phyloP scores from a whole-genome alignment of 2,329 filamentous ascomycete species.

The Leptographium radiaticola region DNA sequence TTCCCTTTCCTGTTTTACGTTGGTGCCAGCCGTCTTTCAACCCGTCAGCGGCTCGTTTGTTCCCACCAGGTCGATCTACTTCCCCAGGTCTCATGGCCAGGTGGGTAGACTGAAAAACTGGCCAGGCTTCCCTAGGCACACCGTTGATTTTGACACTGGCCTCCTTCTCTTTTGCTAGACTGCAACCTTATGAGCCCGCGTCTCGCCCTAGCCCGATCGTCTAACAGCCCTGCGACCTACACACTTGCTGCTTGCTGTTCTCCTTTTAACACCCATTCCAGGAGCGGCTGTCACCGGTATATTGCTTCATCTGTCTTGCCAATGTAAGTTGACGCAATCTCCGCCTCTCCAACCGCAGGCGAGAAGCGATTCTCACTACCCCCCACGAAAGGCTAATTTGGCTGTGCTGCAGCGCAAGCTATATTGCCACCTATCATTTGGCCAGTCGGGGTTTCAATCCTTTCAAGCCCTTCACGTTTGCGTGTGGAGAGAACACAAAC shows the following conservation, averaged over 20 bases:
- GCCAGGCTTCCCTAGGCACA: background rate
- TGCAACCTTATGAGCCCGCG: background rate
- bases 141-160: background rate
- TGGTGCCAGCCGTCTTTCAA: background rate
- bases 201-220: background rate
- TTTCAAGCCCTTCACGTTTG: background rate
- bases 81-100: background rate
- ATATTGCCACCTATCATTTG: background rate
- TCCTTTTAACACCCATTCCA: no score
- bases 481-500: background rate
- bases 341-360: no score
- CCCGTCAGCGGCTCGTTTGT: background rate
- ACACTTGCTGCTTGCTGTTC: no score
- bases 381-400: no score
- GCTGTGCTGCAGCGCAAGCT: no score
- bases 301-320: no score
- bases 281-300: no score
- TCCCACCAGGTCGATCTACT: background rate
- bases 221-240: background rate
- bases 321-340: no score
- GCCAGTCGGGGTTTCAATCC: background rate
- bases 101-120: background rate
- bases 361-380: no score
- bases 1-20: background rate
- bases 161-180: background rate